Conservation (phyloP, 805 yeast species). For the Lachancea nothofagi region DNA sequence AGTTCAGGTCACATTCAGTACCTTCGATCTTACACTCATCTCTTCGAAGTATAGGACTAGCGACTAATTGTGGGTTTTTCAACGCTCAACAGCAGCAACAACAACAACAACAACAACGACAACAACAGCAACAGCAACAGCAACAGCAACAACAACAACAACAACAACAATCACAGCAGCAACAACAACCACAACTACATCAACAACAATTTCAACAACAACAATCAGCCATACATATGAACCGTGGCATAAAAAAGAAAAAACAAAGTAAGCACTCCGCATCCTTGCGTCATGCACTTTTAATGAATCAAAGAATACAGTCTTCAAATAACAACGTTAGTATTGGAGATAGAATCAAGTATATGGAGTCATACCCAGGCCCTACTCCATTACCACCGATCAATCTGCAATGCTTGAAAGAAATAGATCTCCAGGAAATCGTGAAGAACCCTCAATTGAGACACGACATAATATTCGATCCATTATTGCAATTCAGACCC, state of each 20-base stretch:
- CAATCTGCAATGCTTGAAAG: conserved; percentile 71
- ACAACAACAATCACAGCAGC: conserved; percentile 7
- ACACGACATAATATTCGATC: conserved; percentile 90
- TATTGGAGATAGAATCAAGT: conserved; percentile 23
- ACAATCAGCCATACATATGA: conserved; percentile 7
- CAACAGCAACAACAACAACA: conserved; percentile 8
- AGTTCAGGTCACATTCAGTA: conserved; percentile 31
- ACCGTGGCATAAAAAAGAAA: conserved; percentile 11
- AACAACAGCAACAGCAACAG: conserved; percentile 5
- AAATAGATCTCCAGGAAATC: conserved; percentile 82
- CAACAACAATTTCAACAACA: conserved; percentile 16
- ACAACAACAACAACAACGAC: background rate
- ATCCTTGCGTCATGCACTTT: conserved; percentile 15
- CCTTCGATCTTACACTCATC: conserved; percentile 34
- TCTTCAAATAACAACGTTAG: conserved; percentile 17
- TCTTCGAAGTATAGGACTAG: conserved; percentile 17
- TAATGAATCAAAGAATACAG: conserved; percentile 17
- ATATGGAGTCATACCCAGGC: conserved; percentile 18
- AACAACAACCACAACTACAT: conserved; percentile 12
- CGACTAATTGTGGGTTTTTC: conserved; percentile 6
- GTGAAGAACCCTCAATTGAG: conserved; percentile 86
- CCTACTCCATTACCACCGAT: conserved; percentile 71
- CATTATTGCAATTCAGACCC: conserved; percentile 86
- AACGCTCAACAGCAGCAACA: conserved; percentile 4
- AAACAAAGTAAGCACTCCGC: conserved; percentile 7